phyloP scores from a whole-genome alignment of 148 eudicot genomes.

The Arbutus unedo region DNA sequence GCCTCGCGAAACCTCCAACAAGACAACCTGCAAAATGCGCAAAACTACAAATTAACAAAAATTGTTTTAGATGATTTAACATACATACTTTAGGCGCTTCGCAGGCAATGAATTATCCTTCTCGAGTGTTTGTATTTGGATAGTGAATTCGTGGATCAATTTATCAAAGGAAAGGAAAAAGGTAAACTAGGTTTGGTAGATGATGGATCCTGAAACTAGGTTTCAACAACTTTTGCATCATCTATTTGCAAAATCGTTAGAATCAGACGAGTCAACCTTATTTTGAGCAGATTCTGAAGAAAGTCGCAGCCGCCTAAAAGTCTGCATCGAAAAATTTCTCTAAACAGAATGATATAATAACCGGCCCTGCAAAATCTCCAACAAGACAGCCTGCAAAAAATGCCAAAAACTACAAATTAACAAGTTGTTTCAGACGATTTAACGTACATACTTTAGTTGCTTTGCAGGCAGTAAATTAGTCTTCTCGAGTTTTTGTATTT shows the following conservation, averaged over 20 bases:
- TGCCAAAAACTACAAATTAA: background rate
- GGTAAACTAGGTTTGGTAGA: background rate
- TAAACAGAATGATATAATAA: conserved; percentile 50
- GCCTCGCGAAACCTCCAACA: conserved; percentile 79
- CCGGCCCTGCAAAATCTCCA: conserved; percentile 86
- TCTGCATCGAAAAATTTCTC: conserved; percentile 44
- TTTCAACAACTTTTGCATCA: background rate
- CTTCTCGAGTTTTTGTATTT: background rate
- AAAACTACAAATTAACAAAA: background rate
- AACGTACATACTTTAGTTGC: too few species aligned
- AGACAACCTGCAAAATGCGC: conserved; percentile 60
- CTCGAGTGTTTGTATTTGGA: too few species aligned
- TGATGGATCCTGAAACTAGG: background rate
- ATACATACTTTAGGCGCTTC: too few species aligned
- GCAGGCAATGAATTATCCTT: too few species aligned
- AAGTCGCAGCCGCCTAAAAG: conserved; percentile 9
- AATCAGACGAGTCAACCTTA: conserved; percentile 9
- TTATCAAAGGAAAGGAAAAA: too few species aligned
- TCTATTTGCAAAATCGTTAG: background rate
- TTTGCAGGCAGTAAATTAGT: background rate
- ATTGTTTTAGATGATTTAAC: background rate
- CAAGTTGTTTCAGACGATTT: background rate
- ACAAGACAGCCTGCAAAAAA: conserved; percentile 64
- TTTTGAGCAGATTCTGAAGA: background rate
- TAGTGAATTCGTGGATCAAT: too few species aligned